These are phyloP conservation scores for Talaromyces wortmannii DNA, from an alignment of 495 filamentous ascomycete genomes.

Conservation along the genomic window DNA sequence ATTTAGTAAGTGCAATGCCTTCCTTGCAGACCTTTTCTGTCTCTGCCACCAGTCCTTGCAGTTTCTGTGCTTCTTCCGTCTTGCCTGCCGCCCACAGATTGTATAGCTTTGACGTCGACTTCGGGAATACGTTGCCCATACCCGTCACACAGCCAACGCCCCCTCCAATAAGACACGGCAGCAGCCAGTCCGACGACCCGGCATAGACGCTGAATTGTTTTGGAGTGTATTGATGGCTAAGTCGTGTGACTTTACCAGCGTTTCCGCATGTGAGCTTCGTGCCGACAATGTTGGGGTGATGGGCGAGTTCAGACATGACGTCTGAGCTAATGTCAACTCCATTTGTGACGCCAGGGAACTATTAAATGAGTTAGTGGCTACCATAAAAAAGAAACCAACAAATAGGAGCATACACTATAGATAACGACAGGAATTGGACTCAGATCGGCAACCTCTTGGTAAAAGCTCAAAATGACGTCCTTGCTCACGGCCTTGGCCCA, in stretches of 20 bases:
- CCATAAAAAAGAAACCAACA: too few relatives aligned
- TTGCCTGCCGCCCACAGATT: conserved; percentile 54
- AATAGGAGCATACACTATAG: too few relatives aligned
- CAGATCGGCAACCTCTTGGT: too few relatives aligned
- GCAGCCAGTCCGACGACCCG: conserved; percentile 67
- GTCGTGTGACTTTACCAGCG: conserved; percentile 67
- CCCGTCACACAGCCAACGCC: conserved; percentile 69
- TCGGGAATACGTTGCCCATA: conserved; percentile 66
- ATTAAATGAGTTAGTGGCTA: conserved; percentile 49
- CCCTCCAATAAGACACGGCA: conserved; percentile 63
- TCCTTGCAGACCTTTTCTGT: conserved; percentile 81
- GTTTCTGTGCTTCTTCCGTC: conserved; percentile 50
- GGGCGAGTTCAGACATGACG: conserved; percentile 54
- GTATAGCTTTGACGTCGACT: conserved; percentile 54
- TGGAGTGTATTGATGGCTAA: conserved; percentile 30
- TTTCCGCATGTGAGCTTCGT: conserved; percentile 78
- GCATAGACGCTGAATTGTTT: conserved; percentile 14
- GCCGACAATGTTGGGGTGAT: conserved; percentile 71
- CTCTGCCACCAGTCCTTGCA: conserved; percentile 62
- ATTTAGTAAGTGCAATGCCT: conserved; percentile 61
- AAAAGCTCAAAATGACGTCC: too few relatives aligned
- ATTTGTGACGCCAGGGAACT: conserved; percentile 66
- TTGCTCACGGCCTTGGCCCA: too few relatives aligned
- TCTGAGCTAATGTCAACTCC: conserved; percentile 72
- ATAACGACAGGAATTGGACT: too few relatives aligned